Conservation (phyloP, 225 moss, liverwort and hornwort genomes). For the Sphagnum contortum region DNA sequence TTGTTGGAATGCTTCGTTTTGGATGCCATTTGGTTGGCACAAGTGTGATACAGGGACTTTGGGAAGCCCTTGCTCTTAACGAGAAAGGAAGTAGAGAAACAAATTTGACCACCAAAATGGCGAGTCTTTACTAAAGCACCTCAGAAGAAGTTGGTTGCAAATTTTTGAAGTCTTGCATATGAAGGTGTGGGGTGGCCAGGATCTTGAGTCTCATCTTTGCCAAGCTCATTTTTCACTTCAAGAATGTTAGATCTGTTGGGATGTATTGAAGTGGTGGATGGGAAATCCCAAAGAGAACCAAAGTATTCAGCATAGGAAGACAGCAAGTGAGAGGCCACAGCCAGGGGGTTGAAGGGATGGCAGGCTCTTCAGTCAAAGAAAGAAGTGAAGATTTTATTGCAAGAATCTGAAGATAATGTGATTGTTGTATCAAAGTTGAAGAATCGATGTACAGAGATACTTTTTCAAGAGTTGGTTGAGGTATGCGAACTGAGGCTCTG, state of each 20-base stretch:
- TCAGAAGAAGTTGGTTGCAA: conserved; percentile 19
- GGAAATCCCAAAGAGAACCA: conserved; percentile 34
- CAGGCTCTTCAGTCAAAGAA: conserved; percentile 33
- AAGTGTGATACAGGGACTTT: conserved; percentile 37
- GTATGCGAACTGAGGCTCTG: conserved; percentile 56
- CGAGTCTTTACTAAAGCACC: conserved; percentile 23
- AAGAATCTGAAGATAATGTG: conserved; percentile 50
- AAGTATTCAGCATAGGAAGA: conserved; percentile 31
- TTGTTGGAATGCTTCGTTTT: conserved; percentile 37
- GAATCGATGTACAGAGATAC: conserved; percentile 10
- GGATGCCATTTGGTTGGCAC: conserved; percentile 50
- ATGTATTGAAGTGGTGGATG: conserved; percentile 24
- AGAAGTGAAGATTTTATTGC: conserved; percentile 33
- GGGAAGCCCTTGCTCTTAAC: conserved; percentile 25
- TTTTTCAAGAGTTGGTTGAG: conserved; percentile 48
- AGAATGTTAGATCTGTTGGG: conserved; percentile 37
- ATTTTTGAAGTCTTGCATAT: conserved; percentile 24
- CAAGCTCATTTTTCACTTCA: conserved; percentile 32
- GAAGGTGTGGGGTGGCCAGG: conserved; percentile 13
- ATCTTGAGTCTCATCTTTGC: conserved; percentile 27
- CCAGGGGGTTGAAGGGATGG: conserved; percentile 40
- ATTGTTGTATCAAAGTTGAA: conserved; percentile 40
- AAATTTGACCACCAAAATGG: conserved; percentile 14
- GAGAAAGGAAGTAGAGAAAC: conserved; percentile 33
- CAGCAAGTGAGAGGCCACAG: conserved; percentile 25